phyloP scores from a whole-genome alignment of 169 alveolate genomes.

The Miamiensis avidus region DNA sequence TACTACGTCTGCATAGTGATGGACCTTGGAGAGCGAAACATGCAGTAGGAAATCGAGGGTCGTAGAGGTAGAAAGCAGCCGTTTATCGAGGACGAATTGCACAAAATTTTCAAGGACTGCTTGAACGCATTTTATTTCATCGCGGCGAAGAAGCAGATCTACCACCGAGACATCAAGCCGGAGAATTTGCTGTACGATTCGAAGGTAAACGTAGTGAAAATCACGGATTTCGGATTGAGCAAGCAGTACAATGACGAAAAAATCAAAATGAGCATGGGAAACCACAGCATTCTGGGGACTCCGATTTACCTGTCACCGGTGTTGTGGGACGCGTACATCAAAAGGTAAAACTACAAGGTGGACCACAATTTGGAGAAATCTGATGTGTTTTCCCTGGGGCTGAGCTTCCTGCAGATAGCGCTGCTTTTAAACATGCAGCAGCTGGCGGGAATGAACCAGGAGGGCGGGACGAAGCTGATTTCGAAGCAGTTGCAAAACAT shows the following conservation, averaged over 20 bases:
- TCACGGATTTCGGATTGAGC: conserved; percentile 44
- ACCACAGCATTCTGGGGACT: conserved; percentile 34
- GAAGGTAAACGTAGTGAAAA: conserved; percentile 1
- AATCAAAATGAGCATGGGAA: conserved; percentile 6
- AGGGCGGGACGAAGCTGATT: conserved; percentile 7
- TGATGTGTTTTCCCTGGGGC: conserved; percentile 42
- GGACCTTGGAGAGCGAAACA: conserved; percentile 10
- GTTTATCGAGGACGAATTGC: conserved; percentile 11
- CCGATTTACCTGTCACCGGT: conserved; percentile 40
- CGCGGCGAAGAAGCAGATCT: not conserved
- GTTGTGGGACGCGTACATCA: conserved; percentile 36
- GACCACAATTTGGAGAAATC: conserved; percentile 40
- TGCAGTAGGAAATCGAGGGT: not conserved
- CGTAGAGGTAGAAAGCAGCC: not conserved
- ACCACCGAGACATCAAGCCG: conserved; percentile 45
- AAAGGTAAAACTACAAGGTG: conserved; percentile 12
- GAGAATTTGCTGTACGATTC: conserved; percentile 29
- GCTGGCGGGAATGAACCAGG: conserved; percentile 9
- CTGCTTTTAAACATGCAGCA: conserved; percentile 5
- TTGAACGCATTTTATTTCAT: conserved; percentile 6
- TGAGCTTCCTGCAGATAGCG: conserved; percentile 13
- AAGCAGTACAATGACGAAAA: conserved; percentile 24
- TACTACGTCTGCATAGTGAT: not conserved
- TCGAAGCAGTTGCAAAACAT: not conserved
- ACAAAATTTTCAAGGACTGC: not conserved